A percentile compares a stretch with the other conserved stretches of the same genome.
Conservation (phyloP, 2,329 filamentous ascomycete genomes). For the Aureobasidium namibiae region DNA sequence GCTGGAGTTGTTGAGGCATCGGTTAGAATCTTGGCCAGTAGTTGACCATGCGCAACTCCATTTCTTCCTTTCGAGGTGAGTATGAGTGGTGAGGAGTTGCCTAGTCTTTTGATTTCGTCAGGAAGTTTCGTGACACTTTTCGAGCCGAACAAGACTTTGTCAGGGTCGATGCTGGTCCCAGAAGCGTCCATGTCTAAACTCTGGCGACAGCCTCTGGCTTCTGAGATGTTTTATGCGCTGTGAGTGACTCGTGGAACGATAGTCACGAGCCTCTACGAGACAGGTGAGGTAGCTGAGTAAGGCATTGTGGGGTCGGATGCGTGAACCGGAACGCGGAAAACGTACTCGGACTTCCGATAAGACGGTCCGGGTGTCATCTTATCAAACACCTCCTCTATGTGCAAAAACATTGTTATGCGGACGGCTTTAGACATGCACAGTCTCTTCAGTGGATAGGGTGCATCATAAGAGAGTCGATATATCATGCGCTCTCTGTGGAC, state of each 20-base stretch:
- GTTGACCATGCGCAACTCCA: slow-evolving; percentile 32
- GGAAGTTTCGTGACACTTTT: slow-evolving; percentile 44
- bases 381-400: not conserved
- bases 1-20: slow-evolving; percentile 28
- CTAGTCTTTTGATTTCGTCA: slow-evolving; percentile 37
- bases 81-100: slow-evolving; percentile 43
- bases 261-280: not conserved
- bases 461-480: no score
- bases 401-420: no score
- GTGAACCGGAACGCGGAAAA: not conserved
- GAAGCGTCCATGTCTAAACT: slow-evolving; percentile 41
- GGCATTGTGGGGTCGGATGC: not conserved
- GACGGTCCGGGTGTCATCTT: not conserved
- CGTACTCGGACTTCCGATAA: not conserved
- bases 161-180: slow-evolving; percentile 47
- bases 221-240: not conserved
- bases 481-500: no score
- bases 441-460: no score
- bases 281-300: not conserved
- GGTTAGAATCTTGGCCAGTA: slow-evolving; percentile 17
- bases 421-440: no score
- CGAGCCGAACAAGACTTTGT: slow-evolving; percentile 48
- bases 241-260: not conserved
- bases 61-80: slow-evolving; percentile 41
- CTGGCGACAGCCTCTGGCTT: not conserved